Percentiles rank a stretch among this genome's conserved stretches.
Evolutionary conservation across 257 asterid genomes (phyloP).

Genomic region (Handroanthus guayacan): DNA sequence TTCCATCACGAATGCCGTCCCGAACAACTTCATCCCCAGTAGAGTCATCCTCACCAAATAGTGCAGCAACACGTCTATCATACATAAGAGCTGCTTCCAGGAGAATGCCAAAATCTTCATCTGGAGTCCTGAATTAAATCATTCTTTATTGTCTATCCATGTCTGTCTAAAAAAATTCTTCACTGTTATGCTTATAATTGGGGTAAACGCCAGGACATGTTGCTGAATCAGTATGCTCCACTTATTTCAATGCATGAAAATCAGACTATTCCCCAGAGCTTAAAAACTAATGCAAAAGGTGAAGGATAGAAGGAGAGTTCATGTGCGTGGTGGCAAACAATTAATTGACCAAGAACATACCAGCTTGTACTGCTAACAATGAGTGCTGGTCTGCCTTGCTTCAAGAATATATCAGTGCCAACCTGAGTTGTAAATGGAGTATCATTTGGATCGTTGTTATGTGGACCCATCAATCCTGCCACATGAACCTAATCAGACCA

Average conservation of each 20-base stretch:
- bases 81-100: conserved; percentile 97
- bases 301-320: conserved; percentile 26
- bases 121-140: conserved; percentile 78
- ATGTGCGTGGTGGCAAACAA: conserved; percentile 2
- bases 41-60: conserved; percentile 75
- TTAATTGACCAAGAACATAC: conserved; percentile 48
- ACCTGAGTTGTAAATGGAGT: conserved; percentile 72
- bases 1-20: conserved; percentile 69
- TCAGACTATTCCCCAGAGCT: neutral
- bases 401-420: conserved; percentile 61
- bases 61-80: conserved; percentile 92
- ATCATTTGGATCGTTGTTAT: conserved; percentile 48
- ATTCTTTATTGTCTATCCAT: conserved; percentile 31
- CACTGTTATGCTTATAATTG: conserved; percentile 9
- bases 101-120: conserved; percentile 92
- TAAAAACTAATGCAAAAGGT: neutral
- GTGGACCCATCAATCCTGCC: conserved; percentile 52
- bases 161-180: conserved; percentile 18
- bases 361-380: conserved; percentile 98
- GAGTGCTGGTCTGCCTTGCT: conserved; percentile 86
- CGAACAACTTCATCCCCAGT: conserved; percentile 66
- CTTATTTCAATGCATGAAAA: conserved; percentile 4
- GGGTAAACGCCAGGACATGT: conserved; percentile 11
- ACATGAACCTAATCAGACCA: conserved; percentile 22
- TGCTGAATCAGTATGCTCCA: conserved; percentile 27